These are phyloP conservation scores for Kalaharituber pfeilii DNA, from an alignment of 2,329 filamentous ascomycete species.

Conservation along the genomic window DNA sequence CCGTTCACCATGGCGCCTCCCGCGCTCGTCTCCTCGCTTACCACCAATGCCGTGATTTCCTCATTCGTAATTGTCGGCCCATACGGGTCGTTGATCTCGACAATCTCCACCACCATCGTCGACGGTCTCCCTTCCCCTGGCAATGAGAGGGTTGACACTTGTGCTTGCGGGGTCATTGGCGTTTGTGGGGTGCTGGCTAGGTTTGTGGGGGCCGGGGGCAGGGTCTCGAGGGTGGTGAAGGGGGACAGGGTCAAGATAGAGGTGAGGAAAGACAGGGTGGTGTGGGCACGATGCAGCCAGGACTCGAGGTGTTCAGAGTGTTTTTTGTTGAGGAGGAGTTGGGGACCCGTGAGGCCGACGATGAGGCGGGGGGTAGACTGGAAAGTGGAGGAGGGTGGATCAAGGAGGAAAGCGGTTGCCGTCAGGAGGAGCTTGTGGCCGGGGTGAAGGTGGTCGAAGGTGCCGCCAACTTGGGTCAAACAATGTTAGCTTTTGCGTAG, in stretches of 20 bases:
- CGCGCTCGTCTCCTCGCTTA: constrained; percentile 71
- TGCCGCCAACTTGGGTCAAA: constrained; percentile 43
- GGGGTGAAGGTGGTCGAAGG: constrained; percentile 88
- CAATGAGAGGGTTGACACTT: constrained; percentile 6
- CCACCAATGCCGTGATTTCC: constrained; percentile 59
- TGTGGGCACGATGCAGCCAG: constrained; percentile 56
- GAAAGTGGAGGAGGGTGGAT: constrained; percentile 29
- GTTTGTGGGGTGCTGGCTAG: constrained; percentile 1
- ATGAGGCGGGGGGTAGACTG: constrained; percentile 41
- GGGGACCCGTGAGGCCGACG: constrained; percentile 76
- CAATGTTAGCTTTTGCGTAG: not conserved
- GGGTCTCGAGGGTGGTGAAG: constrained; percentile 27
- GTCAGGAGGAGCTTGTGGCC: constrained; percentile 93
- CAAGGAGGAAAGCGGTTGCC: constrained; percentile 59
- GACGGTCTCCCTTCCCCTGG: too few species aligned
- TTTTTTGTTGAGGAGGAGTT: constrained; percentile 75
- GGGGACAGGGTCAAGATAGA: constrained; percentile 41
- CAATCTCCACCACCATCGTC: constrained; percentile 58
- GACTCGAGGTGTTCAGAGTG: constrained; percentile 62
- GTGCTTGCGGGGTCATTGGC: constrained; percentile 5
- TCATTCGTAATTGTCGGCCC: constrained; percentile 78
- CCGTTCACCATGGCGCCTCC: constrained; percentile 71
- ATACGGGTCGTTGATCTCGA: constrained; percentile 72
- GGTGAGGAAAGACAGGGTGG: constrained; percentile 53
- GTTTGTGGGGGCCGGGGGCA: too few species aligned